These are phyloP conservation scores for Ogataea nonfermentans DNA, from an alignment of 805 yeast species.

Conservation along the genomic window DNA sequence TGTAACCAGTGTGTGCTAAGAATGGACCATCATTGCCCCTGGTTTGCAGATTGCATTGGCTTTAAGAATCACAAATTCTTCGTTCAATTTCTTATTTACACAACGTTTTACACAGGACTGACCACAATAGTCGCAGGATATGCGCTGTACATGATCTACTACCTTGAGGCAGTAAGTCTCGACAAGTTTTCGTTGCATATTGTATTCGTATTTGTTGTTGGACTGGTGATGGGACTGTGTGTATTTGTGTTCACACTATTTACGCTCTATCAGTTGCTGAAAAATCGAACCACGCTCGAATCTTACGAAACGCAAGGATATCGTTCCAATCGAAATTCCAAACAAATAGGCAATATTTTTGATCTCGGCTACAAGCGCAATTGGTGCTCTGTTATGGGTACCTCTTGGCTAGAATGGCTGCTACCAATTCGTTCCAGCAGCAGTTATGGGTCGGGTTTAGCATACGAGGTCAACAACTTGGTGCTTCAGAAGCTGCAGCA, in stretches of 20 bases:
- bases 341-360: conserved; percentile 62
- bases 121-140: conserved; percentile 40
- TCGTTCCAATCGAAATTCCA: conserved; percentile 40
- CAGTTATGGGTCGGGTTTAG: conserved; percentile 45
- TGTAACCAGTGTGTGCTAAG: conserved; percentile 46
- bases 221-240: conserved; percentile 53
- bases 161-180: conserved; percentile 15
- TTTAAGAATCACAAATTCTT: conserved; percentile 77
- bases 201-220: conserved; percentile 56
- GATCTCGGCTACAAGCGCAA: conserved; percentile 67
- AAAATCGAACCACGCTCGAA: conserved; percentile 82
- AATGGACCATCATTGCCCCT: conserved; percentile 75
- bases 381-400: conserved; percentile 76
- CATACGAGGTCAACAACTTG: conserved; percentile 46
- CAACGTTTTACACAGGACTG: conserved; percentile 45
- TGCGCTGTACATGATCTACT: conserved; percentile 50
- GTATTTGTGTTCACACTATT: conserved; percentile 56
- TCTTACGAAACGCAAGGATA: conserved; percentile 54
- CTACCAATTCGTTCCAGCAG: conserved; percentile 46
- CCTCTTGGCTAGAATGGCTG: conserved; percentile 61
- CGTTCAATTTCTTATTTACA: conserved; percentile 64
- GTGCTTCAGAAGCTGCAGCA: conserved; percentile 40
- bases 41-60: conserved; percentile 91
- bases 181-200: conserved; percentile 54
- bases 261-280: conserved; percentile 54